Evolutionary conservation across 176 grass and related monocot species (phyloP).

Genomic region (Zea luxurians): DNA sequence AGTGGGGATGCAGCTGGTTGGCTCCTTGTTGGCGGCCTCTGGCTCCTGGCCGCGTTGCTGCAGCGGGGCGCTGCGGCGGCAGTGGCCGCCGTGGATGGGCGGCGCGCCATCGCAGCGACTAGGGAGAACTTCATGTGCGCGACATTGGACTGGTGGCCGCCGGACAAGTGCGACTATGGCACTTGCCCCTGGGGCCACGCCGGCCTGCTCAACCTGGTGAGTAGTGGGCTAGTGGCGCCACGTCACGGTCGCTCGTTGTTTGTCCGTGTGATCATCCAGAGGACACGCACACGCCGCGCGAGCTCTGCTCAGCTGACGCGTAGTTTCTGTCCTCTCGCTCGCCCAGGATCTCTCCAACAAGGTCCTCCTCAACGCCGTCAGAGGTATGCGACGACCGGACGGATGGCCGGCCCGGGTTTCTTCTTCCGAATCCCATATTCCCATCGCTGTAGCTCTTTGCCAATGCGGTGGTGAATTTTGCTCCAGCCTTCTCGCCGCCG

Average conservation of each 20-base stretch:
- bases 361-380: slow-evolving; percentile 72
- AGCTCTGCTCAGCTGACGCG: neutral
- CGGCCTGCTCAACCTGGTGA: slow-evolving; percentile 83
- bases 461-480: neutral
- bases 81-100: slow-evolving; percentile 44
- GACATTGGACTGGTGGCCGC: slow-evolving; percentile 97
- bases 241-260: neutral
- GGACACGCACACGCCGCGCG: no score
- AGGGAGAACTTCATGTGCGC: slow-evolving; percentile 86
- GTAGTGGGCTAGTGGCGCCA: no score
- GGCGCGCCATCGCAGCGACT: slow-evolving; percentile 54
- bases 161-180: slow-evolving; percentile 94
- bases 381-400: slow-evolving; percentile 51
- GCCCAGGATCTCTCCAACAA: slow-evolving; percentile 82
- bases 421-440: no score
- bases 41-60: slow-evolving; percentile 45
- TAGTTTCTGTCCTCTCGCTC: neutral
- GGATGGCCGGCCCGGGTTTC: no score
- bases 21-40: slow-evolving; percentile 29
- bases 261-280: neutral
- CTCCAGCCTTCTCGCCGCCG: slow-evolving; percentile 65
- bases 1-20: neutral
- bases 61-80: neutral
- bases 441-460: neutral
- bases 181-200: slow-evolving; percentile 84